These are phyloP conservation scores for Candida glucosophila DNA, from an alignment of 1,139 yeast genomes.

Conservation along the genomic window DNA sequence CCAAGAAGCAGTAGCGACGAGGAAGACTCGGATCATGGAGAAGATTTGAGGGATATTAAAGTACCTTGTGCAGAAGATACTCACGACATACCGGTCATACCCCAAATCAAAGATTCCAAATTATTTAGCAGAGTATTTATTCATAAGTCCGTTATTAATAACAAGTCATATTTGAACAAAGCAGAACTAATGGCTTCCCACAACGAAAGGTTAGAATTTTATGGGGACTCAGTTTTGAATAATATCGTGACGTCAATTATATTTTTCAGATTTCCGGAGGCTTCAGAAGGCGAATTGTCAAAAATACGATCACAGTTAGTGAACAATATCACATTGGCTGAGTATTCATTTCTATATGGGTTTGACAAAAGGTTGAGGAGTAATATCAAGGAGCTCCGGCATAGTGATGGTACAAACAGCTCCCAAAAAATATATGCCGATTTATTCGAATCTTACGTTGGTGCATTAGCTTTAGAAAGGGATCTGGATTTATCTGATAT, in stretches of 20 bases:
- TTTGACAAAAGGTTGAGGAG: conserved; percentile 54
- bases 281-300: conserved; percentile 78
- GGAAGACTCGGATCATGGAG: neutral
- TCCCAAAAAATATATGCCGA: conserved; percentile 65
- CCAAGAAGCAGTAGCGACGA: neutral
- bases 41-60: neutral
- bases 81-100: conserved; percentile 48
- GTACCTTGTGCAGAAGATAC: neutral
- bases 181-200: conserved; percentile 55
- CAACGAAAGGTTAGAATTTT: conserved; percentile 86
- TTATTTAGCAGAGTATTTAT: conserved; percentile 68
- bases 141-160: conserved; percentile 67
- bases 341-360: conserved; percentile 65
- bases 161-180: conserved; percentile 46
- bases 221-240: conserved; percentile 87
- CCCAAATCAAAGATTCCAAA: conserved; percentile 51
- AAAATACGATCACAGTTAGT: conserved; percentile 63
- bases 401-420: conserved; percentile 28
- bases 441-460: conserved; percentile 85
- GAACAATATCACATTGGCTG: conserved; percentile 63
- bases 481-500: conserved; percentile 39
- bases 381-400: conserved; percentile 27
- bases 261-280: conserved; percentile 56
- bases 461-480: conserved; percentile 65
- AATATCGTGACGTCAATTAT: conserved; percentile 62